phyloP scores from a whole-genome alignment of 441 rosid species.

The Pelargonium myrrhifolium region DNA sequence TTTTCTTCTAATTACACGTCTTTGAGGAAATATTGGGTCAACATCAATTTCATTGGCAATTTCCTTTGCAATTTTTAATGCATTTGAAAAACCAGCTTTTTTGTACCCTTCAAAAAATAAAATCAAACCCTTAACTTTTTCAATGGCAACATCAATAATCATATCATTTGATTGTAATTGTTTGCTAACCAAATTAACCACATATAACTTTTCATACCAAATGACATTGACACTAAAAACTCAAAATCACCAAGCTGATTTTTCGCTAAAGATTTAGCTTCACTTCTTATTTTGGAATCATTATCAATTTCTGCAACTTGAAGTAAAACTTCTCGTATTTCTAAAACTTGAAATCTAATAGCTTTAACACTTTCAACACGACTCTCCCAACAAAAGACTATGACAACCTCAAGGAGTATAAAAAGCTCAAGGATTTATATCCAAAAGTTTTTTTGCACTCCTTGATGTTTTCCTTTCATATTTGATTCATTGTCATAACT shows the following conservation, averaged over 20 bases:
- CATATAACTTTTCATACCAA: not conserved
- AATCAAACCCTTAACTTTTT: not conserved
- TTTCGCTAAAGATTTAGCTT: not conserved
- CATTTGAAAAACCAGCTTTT: not conserved
- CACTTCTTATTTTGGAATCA: not conserved
- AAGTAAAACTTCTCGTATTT: not conserved
- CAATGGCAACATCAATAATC: not conserved
- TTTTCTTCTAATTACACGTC: not conserved
- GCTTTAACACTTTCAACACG: not conserved
- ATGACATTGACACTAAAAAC: not conserved
- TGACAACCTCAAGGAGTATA: not conserved
- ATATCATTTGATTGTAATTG: not conserved
- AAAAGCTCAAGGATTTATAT: not conserved
- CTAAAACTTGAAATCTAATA: not conserved
- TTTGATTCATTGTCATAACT: not conserved
- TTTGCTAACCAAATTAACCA: not conserved
- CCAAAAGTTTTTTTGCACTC: not conserved
- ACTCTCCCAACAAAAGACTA: not conserved
- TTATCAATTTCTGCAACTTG: not conserved
- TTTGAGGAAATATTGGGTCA: not conserved
- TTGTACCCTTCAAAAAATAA: not conserved
- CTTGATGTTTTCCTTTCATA: conserved; percentile 4
- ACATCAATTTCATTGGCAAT: not conserved
- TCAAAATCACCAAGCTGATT: not conserved
- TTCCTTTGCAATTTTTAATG: not conserved